phyloP scores from a whole-genome alignment of 352 stramenopile species.

The Globisporangium apiculatum region DNA sequence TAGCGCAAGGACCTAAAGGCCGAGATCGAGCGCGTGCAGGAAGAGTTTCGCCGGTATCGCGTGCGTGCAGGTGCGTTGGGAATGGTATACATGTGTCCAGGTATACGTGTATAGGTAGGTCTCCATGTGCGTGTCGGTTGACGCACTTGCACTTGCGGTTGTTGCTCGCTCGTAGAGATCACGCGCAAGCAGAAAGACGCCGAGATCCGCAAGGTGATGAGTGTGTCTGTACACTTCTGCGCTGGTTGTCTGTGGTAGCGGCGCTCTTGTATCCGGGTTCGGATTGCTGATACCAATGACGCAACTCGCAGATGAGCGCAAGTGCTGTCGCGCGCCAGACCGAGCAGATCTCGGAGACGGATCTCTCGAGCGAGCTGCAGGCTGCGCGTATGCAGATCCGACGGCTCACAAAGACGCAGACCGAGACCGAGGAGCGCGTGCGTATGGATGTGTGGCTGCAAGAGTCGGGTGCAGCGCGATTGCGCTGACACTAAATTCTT shows the following conservation, averaged over 20 bases:
- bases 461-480: too few relatives aligned
- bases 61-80: conserved; percentile 49
- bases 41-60: conserved; percentile 84
- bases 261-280: too few relatives aligned
- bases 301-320: conserved; percentile 52
- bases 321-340: conserved; percentile 69
- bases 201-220: conserved; percentile 69
- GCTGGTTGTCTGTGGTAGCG: too few relatives aligned
- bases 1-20: conserved; percentile 80
- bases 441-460: neutral
- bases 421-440: conserved; percentile 72
- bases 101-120: too few relatives aligned
- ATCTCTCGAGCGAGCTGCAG: conserved; percentile 65
- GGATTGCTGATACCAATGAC: too few relatives aligned
- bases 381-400: conserved; percentile 66
- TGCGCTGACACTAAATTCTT: neutral
- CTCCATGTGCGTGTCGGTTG: too few relatives aligned
- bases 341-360: conserved; percentile 71
- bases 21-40: conserved; percentile 78
- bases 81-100: neutral
- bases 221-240: too few relatives aligned
- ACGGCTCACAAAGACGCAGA: conserved; percentile 64
- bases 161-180: conserved; percentile 41
- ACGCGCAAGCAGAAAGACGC: conserved; percentile 86
- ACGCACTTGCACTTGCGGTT: neutral